A percentile compares a stretch with the other conserved stretches of the same genome.
phyloP scores from a whole-genome alignment of 164 flowering plant species.

The Sedum album region DNA sequence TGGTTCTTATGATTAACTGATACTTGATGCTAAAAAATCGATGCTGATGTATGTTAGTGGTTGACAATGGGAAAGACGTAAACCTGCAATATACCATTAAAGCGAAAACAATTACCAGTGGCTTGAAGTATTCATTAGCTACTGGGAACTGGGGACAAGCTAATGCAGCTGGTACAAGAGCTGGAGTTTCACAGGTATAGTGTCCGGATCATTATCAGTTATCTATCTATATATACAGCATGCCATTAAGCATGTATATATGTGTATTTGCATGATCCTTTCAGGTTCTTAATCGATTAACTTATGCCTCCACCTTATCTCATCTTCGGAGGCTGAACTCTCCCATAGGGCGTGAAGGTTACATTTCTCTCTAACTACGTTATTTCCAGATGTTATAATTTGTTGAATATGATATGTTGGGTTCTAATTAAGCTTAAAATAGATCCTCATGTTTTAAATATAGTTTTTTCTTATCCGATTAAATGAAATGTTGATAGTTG shows the following conservation, averaged over 20 bases:
- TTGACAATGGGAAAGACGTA: constrained; percentile 93
- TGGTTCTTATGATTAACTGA: neutral
- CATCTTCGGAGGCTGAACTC: constrained; percentile 91
- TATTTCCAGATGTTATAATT: constrained; percentile 13
- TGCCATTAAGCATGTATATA: neutral
- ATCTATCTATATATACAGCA: neutral
- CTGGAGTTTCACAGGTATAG: constrained; percentile 95
- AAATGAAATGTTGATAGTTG: no score
- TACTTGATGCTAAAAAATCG: no score
- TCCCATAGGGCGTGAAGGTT: constrained; percentile 98
- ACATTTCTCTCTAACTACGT: neutral
- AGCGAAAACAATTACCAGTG: constrained; percentile 97
- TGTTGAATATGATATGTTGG: no score
- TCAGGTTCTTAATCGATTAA: constrained; percentile 89
- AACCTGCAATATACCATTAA: constrained; percentile 94
- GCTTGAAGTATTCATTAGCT: constrained; percentile 93
- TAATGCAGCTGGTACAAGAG: constrained; percentile 98
- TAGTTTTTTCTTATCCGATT: no score
- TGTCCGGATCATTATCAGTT: neutral
- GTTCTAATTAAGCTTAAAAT: no score
- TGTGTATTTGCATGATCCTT: neutral
- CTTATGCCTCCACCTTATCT: constrained; percentile 92
- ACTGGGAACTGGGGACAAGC: constrained; percentile 99
- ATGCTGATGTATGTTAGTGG: constrained; percentile 50
- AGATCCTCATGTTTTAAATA: no score